phyloP scores from a whole-genome alignment of 495 filamentous ascomycete genomes.

The Lasiosphaeria ovina region DNA sequence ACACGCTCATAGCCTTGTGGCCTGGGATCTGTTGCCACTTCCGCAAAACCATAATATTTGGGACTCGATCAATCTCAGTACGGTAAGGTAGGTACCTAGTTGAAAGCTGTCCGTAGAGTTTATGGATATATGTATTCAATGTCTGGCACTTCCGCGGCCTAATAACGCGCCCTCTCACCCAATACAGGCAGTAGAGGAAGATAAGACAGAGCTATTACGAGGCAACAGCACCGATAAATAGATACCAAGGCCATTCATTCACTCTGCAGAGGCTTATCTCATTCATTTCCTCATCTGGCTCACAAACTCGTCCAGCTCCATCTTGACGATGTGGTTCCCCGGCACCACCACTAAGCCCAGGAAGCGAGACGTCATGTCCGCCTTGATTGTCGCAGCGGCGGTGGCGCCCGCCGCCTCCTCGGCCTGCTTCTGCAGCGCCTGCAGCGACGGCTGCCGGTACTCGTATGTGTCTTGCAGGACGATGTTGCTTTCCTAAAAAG shows the following conservation, averaged over 20 bases:
- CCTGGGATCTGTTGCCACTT: not conserved
- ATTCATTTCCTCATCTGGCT: slow-evolving; percentile 25
- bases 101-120: too few relatives aligned
- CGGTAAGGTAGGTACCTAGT: too few relatives aligned
- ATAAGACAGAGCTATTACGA: too few relatives aligned
- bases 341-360: slow-evolving; percentile 90
- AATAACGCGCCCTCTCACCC: too few relatives aligned
- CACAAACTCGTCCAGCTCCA: slow-evolving; percentile 77
- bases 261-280: not conserved
- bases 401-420: slow-evolving; percentile 42
- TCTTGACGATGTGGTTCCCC: slow-evolving; percentile 77
- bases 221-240: too few relatives aligned
- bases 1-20: too few relatives aligned
- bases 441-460: slow-evolving; percentile 69
- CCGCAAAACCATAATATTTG: not conserved
- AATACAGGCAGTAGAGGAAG: too few relatives aligned
- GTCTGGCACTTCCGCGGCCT: too few relatives aligned
- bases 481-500: slow-evolving; percentile 60
- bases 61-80: too few relatives aligned
- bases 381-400: slow-evolving; percentile 44
- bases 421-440: slow-evolving; percentile 48
- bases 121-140: too few relatives aligned
- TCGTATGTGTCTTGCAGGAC: slow-evolving; percentile 84
- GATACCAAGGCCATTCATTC: not conserved
- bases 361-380: slow-evolving; percentile 78